Evolutionary conservation across 2,329 filamentous ascomycete genomes (phyloP).

Genomic region (Botrytis elliptica): DNA sequence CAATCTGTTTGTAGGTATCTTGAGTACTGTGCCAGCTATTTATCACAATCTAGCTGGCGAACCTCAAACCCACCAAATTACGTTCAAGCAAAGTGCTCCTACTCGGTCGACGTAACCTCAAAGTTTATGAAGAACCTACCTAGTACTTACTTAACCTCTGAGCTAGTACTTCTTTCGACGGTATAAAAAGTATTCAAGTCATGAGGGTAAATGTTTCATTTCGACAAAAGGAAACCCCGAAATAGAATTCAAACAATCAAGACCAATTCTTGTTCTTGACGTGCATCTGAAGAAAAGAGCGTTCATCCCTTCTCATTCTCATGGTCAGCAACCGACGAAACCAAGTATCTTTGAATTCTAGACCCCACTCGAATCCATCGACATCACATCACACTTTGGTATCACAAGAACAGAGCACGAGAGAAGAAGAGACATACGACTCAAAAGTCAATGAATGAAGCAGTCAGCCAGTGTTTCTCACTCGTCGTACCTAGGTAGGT

Average conservation of each 20-base stretch:
- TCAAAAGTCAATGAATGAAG: background rate
- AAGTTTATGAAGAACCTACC: background rate
- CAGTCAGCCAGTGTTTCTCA: background rate
- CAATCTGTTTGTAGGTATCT: background rate
- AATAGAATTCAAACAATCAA: background rate
- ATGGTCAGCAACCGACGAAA: slow-evolving; percentile 3
- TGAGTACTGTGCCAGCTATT: background rate
- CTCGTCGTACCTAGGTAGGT: background rate
- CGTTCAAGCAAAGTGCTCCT: background rate
- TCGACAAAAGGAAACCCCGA: background rate
- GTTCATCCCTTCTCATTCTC: background rate
- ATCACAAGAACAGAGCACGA: slow-evolving; percentile 16
- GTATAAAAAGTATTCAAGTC: background rate
- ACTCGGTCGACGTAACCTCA: background rate
- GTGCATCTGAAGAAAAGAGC: background rate
- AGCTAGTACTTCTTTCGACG: background rate
- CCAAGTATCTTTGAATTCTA: background rate
- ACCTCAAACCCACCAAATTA: background rate
- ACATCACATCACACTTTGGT: background rate
- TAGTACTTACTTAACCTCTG: background rate
- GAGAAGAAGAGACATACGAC: background rate
- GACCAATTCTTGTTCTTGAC: background rate
- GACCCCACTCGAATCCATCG: slow-evolving; percentile 3
- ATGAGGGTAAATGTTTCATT: background rate
- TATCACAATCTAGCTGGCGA: background rate